phyloP scores from a whole-genome alignment of 2,329 filamentous ascomycete genomes.

The Hyphodiscus sp. region DNA sequence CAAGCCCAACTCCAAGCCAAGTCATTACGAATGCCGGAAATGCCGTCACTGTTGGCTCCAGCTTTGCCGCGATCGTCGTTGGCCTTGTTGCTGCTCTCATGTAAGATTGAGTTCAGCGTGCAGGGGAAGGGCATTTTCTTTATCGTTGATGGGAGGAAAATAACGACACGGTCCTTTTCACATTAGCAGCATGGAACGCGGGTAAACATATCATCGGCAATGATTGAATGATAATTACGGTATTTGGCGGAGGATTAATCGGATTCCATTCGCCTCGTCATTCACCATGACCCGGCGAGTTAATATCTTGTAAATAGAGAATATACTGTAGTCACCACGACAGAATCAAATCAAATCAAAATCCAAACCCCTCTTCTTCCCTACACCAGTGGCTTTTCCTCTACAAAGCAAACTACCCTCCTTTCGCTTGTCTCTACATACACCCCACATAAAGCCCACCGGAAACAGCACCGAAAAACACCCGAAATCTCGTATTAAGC shows the following conservation, averaged over 20 bases:
- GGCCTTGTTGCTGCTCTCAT: not conserved
- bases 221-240: not conserved
- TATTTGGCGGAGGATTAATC: not conserved
- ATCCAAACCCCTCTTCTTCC: no score
- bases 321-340: not conserved
- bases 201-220: not conserved
- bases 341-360: not conserved
- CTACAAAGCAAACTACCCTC: no score
- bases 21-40: not conserved
- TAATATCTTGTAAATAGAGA: not conserved
- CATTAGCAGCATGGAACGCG: not conserved
- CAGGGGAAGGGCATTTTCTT: not conserved
- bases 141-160: not conserved
- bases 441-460: no score
- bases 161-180: not conserved
- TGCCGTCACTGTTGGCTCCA: not conserved
- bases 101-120: not conserved
- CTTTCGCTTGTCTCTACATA: no score
- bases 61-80: not conserved
- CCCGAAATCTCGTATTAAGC: no score
- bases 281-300: not conserved
- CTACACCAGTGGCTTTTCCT: no score
- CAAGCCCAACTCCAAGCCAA: not conserved
- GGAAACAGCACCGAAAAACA: no score
- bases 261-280: not conserved